phyloP scores from a whole-genome alignment of 192 early-diverging fungal genomes.

The Umbelopsis sp. region DNA sequence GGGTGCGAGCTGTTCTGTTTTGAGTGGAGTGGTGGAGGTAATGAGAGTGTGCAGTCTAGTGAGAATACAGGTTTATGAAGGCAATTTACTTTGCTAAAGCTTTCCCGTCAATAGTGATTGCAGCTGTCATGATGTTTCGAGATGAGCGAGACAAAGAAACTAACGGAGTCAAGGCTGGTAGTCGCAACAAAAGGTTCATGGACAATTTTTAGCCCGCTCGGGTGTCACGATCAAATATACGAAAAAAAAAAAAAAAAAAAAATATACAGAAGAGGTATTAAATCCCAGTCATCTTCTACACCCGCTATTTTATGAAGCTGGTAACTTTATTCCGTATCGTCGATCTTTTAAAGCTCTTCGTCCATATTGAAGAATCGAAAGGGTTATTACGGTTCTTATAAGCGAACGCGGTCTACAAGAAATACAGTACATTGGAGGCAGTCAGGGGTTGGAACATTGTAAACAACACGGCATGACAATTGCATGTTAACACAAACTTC shows the following conservation, averaged over 20 bases:
- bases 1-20: slow-evolving; percentile 64
- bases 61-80: background rate
- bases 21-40: background rate
- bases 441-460: no score
- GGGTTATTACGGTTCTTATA: no score
- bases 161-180: background rate
- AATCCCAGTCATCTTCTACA: no score
- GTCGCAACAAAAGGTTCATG: slow-evolving; percentile 8
- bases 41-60: background rate
- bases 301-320: no score
- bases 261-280: no score
- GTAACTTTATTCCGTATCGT: no score
- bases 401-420: no score
- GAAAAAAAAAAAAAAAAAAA: background rate
- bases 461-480: no score
- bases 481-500: no score
- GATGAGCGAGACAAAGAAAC: slow-evolving; percentile 13
- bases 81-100: slow-evolving; percentile 68
- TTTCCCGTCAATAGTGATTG: slow-evolving; percentile 77
- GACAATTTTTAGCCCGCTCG: slow-evolving; percentile 13
- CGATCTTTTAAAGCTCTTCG: no score
- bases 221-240: background rate
- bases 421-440: no score
- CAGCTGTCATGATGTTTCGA: slow-evolving; percentile 25
- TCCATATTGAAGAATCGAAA: no score